Conservation (phyloP, 352 stramenopile genomes). For the Albugo laibachii region DNA sequence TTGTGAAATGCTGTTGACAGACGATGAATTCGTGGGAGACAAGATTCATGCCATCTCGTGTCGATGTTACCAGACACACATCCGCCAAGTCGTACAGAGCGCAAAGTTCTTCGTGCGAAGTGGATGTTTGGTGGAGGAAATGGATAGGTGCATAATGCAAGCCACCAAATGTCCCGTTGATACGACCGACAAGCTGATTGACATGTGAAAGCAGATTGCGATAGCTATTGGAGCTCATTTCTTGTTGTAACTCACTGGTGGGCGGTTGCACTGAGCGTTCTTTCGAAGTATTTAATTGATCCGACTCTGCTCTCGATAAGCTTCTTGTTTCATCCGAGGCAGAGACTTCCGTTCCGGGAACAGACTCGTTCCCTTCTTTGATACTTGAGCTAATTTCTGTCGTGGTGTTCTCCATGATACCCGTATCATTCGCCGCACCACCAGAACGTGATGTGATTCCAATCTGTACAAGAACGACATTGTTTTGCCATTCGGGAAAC, state of each 20-base stretch:
- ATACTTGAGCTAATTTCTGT: not conserved
- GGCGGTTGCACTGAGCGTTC: not conserved
- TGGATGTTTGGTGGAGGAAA: conserved; percentile 72
- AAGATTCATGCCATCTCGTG: conserved; percentile 80
- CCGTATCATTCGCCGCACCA: not conserved
- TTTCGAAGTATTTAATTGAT: not conserved
- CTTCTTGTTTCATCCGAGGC: not conserved
- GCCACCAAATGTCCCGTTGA: conserved; percentile 77
- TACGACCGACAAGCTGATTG: conserved; percentile 76
- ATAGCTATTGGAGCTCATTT: conserved; percentile 60
- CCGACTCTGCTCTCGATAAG: not conserved
- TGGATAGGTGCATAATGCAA: conserved; percentile 81
- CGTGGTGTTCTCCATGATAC: not conserved
- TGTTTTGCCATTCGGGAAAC: conserved; percentile 85
- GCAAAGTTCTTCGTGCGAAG: conserved; percentile 69
- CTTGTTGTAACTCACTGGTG: conserved; percentile 22
- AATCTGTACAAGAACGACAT: conserved; percentile 91
- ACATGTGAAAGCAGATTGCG: conserved; percentile 54
- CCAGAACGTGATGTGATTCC: conserved; percentile 79
- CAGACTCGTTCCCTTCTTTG: not conserved
- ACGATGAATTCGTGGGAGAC: conserved; percentile 81
- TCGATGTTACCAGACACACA: conserved; percentile 77
- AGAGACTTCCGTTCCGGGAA: conserved; percentile 15
- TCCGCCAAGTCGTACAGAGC: conserved; percentile 79
- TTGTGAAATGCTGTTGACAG: conserved; percentile 71